Percentiles rank a stretch among this genome's conserved stretches.
Conservation (phyloP, 2,329 filamentous ascomycete species). For the Akanthomyces muscarius region DNA sequence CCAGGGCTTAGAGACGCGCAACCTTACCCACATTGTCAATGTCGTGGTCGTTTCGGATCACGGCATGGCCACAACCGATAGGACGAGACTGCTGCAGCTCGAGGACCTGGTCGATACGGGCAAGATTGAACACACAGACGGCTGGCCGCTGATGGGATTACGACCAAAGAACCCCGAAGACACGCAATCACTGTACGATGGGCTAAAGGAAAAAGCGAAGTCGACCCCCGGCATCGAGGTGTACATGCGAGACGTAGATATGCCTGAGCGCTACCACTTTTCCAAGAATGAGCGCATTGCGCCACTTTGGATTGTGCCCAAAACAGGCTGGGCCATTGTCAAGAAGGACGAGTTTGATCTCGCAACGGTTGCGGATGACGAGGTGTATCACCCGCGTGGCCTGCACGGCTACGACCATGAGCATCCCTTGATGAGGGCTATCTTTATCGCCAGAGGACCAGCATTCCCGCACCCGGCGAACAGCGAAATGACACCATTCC, state of each 20-base stretch:
- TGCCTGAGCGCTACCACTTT: constrained; percentile 93
- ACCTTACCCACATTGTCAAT: constrained; percentile 86
- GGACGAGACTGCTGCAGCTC: constrained; percentile 74
- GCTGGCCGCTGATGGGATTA: constrained; percentile 90
- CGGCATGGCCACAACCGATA: constrained; percentile 93
- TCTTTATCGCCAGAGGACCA: constrained; percentile 88
- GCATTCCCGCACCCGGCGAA: constrained; percentile 85
- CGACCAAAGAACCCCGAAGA: constrained; percentile 69
- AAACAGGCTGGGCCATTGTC: constrained; percentile 89
- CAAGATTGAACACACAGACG: constrained; percentile 79
- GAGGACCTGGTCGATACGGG: constrained; percentile 80
- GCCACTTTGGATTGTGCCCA: constrained; percentile 89
- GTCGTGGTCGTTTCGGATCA: constrained; percentile 96
- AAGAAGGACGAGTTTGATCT: constrained; percentile 75
- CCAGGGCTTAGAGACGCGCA: constrained; percentile 70
- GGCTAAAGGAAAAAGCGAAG: constrained; percentile 52
- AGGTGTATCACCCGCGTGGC: constrained; percentile 74
- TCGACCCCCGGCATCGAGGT: constrained; percentile 73
- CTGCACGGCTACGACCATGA: constrained; percentile 95
- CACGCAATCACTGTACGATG: constrained; percentile 63
- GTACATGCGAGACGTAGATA: constrained; percentile 79
- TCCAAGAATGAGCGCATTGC: constrained; percentile 83
- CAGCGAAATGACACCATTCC: constrained; percentile 74
- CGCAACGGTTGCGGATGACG: constrained; percentile 54
- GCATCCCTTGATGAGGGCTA: constrained; percentile 91